Evolutionary conservation across 257 asterid species (phyloP), one percentile per base, ranked within the genome.

Genomic region (Scutellaria minor): DNA sequence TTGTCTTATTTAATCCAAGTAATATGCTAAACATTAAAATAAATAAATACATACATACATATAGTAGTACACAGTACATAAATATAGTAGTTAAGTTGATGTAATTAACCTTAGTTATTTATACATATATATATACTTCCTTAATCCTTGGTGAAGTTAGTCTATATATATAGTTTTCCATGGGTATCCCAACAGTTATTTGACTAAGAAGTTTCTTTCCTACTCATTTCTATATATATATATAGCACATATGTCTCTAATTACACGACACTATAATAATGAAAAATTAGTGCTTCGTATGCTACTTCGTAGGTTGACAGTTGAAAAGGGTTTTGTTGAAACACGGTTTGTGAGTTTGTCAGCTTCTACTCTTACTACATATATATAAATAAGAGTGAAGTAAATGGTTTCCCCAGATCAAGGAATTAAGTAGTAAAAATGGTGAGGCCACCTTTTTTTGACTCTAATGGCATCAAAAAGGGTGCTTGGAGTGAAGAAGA

Each of bases 401-500:
- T 66, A 57, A 44, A 12, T 66, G 1, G 55, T 40, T 50, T 40
- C 7, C 11, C 20, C 67, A 13, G 15, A 24, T 64, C n/a, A 41
- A 57, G 60, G 47, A 31, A 31, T n/a, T n/a, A n/a, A n/a, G 37
- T 4, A 31, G 37, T 31, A 31, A 31, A 81, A 71, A 82, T 80
- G 85, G 85, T 80, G 81, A 82, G 72, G 63, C 58, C 72, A 50
- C 60, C 85, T 46, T 55, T 6, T 3, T 6, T 66, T 64, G 87
- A 85, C 73, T 46, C 13, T 5, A 42, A 80, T 73, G 89, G 87
- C 66, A 48, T 82, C 47, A 79, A 76, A 46, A 84, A 66, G 66
- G 88, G 88, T 12, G 79, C 69, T n/a, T 84, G 88, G 88, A 75
- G 67, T 69, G 77, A 82, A 55, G 84, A 82, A 22, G 85, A 85